Conservation (phyloP, 768 basidiomycete species). For the Hericium alpestre region DNA sequence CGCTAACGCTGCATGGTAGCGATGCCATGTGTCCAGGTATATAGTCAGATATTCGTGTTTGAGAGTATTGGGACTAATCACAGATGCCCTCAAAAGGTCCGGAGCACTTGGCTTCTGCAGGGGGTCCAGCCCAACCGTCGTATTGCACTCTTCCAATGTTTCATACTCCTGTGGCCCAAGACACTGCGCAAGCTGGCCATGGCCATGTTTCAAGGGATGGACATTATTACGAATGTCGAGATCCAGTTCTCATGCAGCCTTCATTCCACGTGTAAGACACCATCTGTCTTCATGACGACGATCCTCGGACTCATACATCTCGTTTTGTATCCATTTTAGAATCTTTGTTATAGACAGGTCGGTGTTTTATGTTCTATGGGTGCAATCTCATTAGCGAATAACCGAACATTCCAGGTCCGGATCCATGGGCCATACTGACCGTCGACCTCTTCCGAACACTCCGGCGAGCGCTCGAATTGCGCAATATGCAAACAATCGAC, state of each 20-base stretch:
- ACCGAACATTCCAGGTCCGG: conserved; percentile 27
- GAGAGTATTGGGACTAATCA: background rate
- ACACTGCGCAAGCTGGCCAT: conserved; percentile 16
- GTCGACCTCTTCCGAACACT: conserved; percentile 32
- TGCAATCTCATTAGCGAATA: background rate
- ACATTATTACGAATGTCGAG: conserved; percentile 41
- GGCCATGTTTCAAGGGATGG: conserved; percentile 44
- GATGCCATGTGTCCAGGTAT: conserved; percentile 43
- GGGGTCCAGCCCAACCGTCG: conserved; percentile 35
- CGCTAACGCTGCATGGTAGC: conserved; percentile 16
- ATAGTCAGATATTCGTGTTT: background rate
- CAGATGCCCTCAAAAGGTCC: conserved; percentile 25
- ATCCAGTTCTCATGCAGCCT: conserved; percentile 41
- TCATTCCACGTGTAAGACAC: conserved; percentile 49
- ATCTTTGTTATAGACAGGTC: conserved; percentile 48
- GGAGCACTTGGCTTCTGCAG: conserved; percentile 34
- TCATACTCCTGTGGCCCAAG: conserved; percentile 26
- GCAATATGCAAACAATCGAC: conserved; percentile 30
- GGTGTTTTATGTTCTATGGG: background rate
- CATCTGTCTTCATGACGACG: background rate
- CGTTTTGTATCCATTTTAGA: conserved; percentile 15
- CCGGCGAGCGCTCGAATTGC: conserved; percentile 29
- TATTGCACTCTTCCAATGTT: conserved; percentile 46
- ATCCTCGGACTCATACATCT: background rate
- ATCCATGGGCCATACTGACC: conserved; percentile 36